phyloP scores from a whole-genome alignment of 169 alveolate species.

The Cryptosporidium sp. region DNA sequence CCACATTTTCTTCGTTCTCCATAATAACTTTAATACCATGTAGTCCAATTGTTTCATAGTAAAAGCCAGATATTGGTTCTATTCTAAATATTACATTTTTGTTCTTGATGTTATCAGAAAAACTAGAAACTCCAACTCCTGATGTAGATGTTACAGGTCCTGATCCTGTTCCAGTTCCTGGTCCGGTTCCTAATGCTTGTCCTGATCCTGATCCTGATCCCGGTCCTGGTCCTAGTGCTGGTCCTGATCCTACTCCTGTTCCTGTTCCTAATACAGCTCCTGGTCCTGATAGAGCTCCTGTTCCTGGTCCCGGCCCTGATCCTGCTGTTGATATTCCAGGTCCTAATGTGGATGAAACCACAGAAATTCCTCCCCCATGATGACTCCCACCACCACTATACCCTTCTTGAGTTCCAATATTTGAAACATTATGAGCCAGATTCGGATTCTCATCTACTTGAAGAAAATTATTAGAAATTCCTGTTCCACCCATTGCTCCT shows the following conservation, averaged over 20 bases:
- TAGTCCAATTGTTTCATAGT: background rate
- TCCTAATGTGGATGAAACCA: background rate
- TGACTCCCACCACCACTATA: background rate
- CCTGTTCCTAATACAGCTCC: too few species aligned
- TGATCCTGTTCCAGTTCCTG: background rate
- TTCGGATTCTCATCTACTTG: background rate
- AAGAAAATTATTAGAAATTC: too few species aligned
- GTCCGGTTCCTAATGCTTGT: background rate
- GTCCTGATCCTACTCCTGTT: too few species aligned
- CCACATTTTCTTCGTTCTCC: slow-evolving; percentile 53
- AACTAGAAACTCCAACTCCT: background rate
- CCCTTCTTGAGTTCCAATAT: background rate
- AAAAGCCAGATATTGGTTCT: slow-evolving; percentile 17
- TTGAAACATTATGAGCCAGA: background rate
- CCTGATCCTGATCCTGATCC: too few species aligned
- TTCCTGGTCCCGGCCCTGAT: background rate
- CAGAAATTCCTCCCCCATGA: background rate
- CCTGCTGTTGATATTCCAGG: background rate
- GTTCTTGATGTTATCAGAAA: background rate
- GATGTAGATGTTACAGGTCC: too few species aligned
- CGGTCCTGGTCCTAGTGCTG: too few species aligned
- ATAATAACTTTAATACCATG: slow-evolving; percentile 23
- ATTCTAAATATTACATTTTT: slow-evolving; percentile 24
- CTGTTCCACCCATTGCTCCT: background rate
- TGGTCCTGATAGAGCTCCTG: too few species aligned